phyloP scores from a whole-genome alignment of 805 yeast genomes.

The Candida silvicultrix region DNA sequence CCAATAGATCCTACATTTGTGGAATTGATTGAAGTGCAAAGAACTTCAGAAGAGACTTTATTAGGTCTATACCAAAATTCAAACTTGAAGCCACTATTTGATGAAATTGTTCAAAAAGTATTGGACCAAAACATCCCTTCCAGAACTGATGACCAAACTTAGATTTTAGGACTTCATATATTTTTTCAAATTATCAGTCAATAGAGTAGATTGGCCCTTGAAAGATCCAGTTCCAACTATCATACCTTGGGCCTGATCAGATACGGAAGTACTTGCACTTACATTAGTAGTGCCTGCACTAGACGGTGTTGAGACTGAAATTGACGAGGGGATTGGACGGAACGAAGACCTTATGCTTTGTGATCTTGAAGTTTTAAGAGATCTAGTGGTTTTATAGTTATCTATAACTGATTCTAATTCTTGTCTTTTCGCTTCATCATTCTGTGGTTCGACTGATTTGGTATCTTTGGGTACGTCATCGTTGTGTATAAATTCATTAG shows the following conservation, averaged over 20 bases:
- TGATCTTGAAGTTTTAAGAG: not conserved
- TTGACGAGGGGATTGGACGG: not conserved
- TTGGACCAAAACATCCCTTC: slow-evolving; percentile 23
- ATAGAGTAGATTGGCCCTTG: not conserved
- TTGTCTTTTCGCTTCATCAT: not conserved
- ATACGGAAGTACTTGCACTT: not conserved
- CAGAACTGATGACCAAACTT: slow-evolving; percentile 5
- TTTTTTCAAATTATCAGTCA: slow-evolving; percentile 4
- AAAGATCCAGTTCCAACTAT: not conserved
- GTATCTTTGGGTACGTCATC: no score
- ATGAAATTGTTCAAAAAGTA: slow-evolving; percentile 35
- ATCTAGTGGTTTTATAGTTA: not conserved
- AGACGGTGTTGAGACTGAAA: not conserved
- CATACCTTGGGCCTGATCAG: not conserved
- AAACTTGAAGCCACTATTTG: slow-evolving; percentile 34
- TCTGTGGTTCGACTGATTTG: not conserved
- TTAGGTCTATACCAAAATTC: slow-evolving; percentile 30
- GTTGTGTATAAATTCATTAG: not conserved
- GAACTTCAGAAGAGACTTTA: slow-evolving; percentile 20
- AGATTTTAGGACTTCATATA: slow-evolving; percentile 1
- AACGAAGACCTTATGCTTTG: not conserved
- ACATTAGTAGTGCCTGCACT: not conserved
- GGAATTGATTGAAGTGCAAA: slow-evolving; percentile 68
- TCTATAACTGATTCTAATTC: not conserved
- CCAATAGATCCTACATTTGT: slow-evolving; percentile 94